Percentiles rank a stretch among this genome's conserved stretches.
Conservation (phyloP, 2,329 filamentous ascomycete genomes). For the Apiospora sp. region DNA sequence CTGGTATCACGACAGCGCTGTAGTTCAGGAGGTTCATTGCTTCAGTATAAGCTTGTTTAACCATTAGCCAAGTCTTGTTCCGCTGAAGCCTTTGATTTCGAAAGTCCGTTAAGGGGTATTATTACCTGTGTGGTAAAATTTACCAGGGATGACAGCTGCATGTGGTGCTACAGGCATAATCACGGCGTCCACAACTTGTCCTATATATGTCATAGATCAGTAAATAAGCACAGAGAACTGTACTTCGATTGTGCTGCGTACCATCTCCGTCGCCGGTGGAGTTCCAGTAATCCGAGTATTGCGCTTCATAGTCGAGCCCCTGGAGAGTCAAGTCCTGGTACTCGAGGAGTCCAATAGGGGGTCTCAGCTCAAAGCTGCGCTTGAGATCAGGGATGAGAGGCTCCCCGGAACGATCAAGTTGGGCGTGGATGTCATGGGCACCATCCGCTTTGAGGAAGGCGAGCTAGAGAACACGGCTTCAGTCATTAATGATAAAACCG, state of each 20-base stretch:
- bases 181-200: constrained; percentile 62
- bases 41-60: constrained; percentile 40
- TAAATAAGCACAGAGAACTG: too few species aligned
- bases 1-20: constrained; percentile 60
- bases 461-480: too few species aligned
- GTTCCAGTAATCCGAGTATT: constrained; percentile 72
- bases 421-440: constrained; percentile 34
- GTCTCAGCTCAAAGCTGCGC: background rate
- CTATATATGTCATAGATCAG: constrained; percentile 37
- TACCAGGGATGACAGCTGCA: constrained; percentile 54
- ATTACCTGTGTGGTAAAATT: constrained; percentile 50
- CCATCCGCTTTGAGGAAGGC: constrained; percentile 46
- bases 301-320: constrained; percentile 52
- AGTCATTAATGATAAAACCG: too few species aligned
- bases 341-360: constrained; percentile 45
- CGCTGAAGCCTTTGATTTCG: too few species aligned
- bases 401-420: constrained; percentile 61
- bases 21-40: constrained; percentile 65
- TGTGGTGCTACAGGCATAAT: constrained; percentile 59
- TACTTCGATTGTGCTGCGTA: constrained; percentile 34
- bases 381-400: constrained; percentile 42
- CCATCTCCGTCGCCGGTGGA: constrained; percentile 57
- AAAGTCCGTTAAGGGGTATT: background rate
- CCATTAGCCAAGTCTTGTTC: too few species aligned
- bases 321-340: constrained; percentile 41